Evolutionary conservation across 257 asterid genomes (phyloP), one percentile per base, ranked within the genome.

Genomic region (Ligustrum vulgare): DNA sequence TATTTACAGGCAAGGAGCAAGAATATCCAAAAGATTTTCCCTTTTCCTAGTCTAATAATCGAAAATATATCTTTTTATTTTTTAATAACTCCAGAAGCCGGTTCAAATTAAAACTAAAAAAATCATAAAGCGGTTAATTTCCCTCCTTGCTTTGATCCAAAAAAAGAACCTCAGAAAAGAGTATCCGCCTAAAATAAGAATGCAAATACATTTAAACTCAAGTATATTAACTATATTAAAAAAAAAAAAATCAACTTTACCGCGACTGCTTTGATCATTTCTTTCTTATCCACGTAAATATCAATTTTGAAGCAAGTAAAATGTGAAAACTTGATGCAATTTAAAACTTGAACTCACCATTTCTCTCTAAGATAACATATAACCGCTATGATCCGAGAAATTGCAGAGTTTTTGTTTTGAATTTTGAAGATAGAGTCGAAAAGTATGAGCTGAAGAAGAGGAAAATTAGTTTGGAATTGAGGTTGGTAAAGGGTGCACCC

Each of bases 281-380:
- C 16, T 1, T 45, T 45, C 16, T 35, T 10, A 10, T 10, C 12
- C 5, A 45, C 54, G 11, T 45, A 45, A 45, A 45, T 15, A 45
- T 45, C 54, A 45, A 16, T 12, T 45, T 11, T 22, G 74, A 77
- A 72, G 75, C 72, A 67, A 67, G 11, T 20, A 39, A 75, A 69
- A 75, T 35, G 12, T 18, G n/a, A 20, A 72, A 78, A 35, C 3
- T 8, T 66, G 69, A 71, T 0, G n/a, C 33, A 66, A 79, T 6
- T 69, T 33, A 65, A 22, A 56, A 68, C 51, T 1, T 1, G 73
- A 73, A 54, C 78, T 82, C 62, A 78, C 83, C 72, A 39, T 69
- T 67, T 12, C 43, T 33, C 67, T 73, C 37, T 32, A 20, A 51
- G 22, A 31, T 63, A 79, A 22, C 80, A 74, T 71, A 71, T 37